Evolutionary conservation across 169 alveolate species (phyloP).

Genomic region (Babesia microti): DNA sequence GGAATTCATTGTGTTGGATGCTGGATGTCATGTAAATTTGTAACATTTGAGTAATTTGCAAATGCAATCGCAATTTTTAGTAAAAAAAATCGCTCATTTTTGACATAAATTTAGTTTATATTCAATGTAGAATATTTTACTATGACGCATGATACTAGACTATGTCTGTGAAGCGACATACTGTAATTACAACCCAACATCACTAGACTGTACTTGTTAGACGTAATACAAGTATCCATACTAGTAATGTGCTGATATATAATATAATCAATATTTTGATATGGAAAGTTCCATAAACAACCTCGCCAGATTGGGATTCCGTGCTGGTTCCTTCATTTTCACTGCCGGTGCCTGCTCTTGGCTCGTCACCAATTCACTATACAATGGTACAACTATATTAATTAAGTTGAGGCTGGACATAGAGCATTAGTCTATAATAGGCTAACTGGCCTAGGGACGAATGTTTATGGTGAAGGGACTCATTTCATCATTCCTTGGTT

Average conservation of each 20-base stretch:
- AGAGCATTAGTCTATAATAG: slow-evolving; percentile 83
- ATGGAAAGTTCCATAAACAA: too few species aligned
- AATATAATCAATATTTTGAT: too few species aligned
- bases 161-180: not conserved
- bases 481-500: slow-evolving; percentile 88
- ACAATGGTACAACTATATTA: slow-evolving; percentile 46
- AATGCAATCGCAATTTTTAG: not conserved
- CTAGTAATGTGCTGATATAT: not conserved
- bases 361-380: too few species aligned
- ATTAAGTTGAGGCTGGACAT: slow-evolving; percentile 87
- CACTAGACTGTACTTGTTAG: not conserved
- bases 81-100: too few species aligned
- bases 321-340: too few species aligned
- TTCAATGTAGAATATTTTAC: slow-evolving; percentile 1
- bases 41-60: slow-evolving; percentile 18
- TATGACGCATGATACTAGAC: not conserved
- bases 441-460: slow-evolving; percentile 57
- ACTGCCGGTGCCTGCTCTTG: too few species aligned
- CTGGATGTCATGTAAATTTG: slow-evolving; percentile 9
- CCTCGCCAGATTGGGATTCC: too few species aligned
- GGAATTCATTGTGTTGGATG: slow-evolving; percentile 1
- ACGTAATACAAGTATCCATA: not conserved
- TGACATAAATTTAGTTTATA: too few species aligned
- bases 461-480: slow-evolving; percentile 88
- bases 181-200: not conserved